phyloP scores from a whole-genome alignment of 192 early-diverging fungal species.

The Coemansia sp. region DNA sequence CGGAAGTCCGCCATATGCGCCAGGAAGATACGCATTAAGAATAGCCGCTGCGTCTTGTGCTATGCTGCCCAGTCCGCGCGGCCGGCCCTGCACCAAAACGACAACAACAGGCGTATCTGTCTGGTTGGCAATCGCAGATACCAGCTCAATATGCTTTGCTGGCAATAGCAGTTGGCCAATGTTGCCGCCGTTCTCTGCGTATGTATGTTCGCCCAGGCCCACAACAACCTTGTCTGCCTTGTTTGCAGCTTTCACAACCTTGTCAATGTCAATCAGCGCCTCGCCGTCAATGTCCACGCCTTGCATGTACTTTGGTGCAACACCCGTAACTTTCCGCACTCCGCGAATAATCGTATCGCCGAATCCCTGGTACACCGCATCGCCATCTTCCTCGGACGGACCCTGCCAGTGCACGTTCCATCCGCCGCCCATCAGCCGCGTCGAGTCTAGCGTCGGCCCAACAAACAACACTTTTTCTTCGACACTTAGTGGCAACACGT shows the following conservation, averaged over 20 bases:
- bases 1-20: constrained; percentile 62
- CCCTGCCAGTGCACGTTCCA: constrained; percentile 69
- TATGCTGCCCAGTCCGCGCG: constrained; percentile 54
- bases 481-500: constrained; percentile 50
- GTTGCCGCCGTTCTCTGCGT: constrained; percentile 61
- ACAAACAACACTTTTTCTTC: constrained; percentile 56
- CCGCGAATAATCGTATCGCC: constrained; percentile 31
- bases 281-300: constrained; percentile 57
- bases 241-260: constrained; percentile 21
- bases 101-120: constrained; percentile 49
- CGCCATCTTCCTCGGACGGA: constrained; percentile 41
- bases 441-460: constrained; percentile 60
- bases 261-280: constrained; percentile 48
- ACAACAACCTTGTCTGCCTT: constrained; percentile 58
- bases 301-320: constrained; percentile 17
- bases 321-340: constrained; percentile 37
- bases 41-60: constrained; percentile 51
- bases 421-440: constrained; percentile 58
- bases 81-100: constrained; percentile 60
- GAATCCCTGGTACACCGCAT: constrained; percentile 45
- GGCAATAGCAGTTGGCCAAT: constrained; percentile 54
- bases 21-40: constrained; percentile 61
- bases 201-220: constrained; percentile 60
- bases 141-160: constrained; percentile 51
- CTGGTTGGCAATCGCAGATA: constrained; percentile 19